Conservation (phyloP, 2,329 filamentous ascomycete species). For the Colletotrichum shisoi region DNA sequence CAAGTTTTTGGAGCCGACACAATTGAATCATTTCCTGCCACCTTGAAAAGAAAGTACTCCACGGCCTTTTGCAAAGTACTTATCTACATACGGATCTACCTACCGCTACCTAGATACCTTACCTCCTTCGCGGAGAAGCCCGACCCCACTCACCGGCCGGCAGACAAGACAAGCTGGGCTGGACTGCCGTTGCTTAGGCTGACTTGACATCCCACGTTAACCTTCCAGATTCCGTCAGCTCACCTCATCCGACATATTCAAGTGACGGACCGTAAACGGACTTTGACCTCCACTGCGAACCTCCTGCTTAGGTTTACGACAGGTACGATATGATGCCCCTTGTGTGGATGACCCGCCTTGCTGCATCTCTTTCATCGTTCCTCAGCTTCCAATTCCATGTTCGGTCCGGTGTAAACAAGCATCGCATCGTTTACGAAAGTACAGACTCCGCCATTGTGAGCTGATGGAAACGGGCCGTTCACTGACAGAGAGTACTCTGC, state of each 20-base stretch:
- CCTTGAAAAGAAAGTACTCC: conserved; percentile 15
- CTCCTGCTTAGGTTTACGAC: neutral
- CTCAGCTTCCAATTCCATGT: conserved; percentile 14
- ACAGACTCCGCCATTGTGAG: conserved; percentile 22
- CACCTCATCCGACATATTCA: conserved; percentile 6
- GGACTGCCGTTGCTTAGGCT: conserved; percentile 20
- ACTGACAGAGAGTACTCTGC: neutral
- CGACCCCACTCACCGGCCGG: conserved; percentile 19
- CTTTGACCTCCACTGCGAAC: conserved; percentile 25
- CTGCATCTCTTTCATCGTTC: conserved; percentile 19
- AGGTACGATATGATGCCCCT: conserved; percentile 18
- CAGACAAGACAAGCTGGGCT: conserved; percentile 10
- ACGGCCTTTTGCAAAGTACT: neutral
- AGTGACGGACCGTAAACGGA: neutral
- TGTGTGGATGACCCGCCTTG: conserved; percentile 18
- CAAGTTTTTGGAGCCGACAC: neutral
- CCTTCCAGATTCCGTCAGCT: conserved; percentile 15
- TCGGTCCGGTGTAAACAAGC: neutral
- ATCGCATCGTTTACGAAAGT: conserved; percentile 4
- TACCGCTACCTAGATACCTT: too few species aligned
- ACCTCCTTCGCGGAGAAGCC: neutral
- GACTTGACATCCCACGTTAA: conserved; percentile 19
- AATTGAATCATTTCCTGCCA: conserved; percentile 5
- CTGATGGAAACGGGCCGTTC: conserved; percentile 29
- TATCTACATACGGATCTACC: too few species aligned